Evolutionary conservation across 345 rosid species (phyloP), one percentile per base, ranked within the genome.

Genomic region (Raphanus raphanistrum): DNA sequence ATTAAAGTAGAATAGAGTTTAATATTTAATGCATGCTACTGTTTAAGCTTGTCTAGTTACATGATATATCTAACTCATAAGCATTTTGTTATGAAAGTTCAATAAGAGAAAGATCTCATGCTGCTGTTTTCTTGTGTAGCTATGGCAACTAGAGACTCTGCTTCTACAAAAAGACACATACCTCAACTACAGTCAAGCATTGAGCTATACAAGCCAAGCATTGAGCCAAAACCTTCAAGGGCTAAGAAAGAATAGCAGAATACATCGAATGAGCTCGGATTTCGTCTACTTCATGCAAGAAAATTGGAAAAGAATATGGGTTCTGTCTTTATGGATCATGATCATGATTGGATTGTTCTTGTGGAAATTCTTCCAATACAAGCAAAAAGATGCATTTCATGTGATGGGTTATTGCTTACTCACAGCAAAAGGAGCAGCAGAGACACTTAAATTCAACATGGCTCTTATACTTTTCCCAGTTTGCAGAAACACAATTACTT

Each of bases 141-240:
- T 95, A 71, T 92, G 99, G 99, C 99, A 95, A 85, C 82, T 95
- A 63, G 99, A 95, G 88, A 95, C 99, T 2, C 86, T 95, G 64
- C 97, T 95, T 67, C 83, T 95, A 55, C 99, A 95, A 63, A 95
- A 91, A 82, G 99, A 95, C 81, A 95, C 99, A 74, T 95, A 92
- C 81, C 82, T 91, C 11, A 95, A 87, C 86, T 92, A 95, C 79
- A 95, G 99, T 65, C 97, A 92, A 85, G 97, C 98, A 31, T 82
- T 95, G 16, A 95, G 99, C 83, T 92, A 95, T 82, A 95, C 99
- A 2, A 95, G 99, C 83, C 99, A 95, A 80, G 98, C 98, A 62
- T 75, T 95, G 77, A 95, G 99, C 87, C 99, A 95, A 80, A 95
- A 95, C 79, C 86, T 95, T 28, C 99, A 92, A 64, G 99, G 99